Conservation (phyloP, 2,329 filamentous ascomycete genomes). For the Podosphaera aphanis region DNA sequence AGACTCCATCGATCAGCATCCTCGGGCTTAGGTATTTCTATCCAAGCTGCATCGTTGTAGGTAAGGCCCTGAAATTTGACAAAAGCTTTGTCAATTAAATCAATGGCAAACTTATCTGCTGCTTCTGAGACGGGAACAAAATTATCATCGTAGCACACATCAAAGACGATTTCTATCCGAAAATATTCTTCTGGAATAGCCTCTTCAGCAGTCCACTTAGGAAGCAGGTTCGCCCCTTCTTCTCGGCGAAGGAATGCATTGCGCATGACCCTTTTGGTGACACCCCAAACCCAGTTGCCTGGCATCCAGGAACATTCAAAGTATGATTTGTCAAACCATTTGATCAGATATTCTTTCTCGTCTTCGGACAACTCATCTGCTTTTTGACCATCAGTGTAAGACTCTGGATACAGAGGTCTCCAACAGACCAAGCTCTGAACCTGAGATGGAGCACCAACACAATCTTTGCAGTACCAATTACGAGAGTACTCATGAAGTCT, state of each 20-base stretch:
- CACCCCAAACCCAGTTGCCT: slow-evolving; percentile 69
- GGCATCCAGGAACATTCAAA: slow-evolving; percentile 69
- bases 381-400: slow-evolving; percentile 27
- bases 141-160: slow-evolving; percentile 43
- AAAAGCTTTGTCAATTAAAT: slow-evolving; percentile 47
- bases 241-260: slow-evolving; percentile 54
- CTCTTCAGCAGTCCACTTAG: slow-evolving; percentile 48
- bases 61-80: slow-evolving; percentile 85
- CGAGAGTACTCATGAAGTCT: slow-evolving; percentile 48
- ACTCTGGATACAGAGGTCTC: slow-evolving; percentile 42
- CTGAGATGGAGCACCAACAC: slow-evolving; percentile 37
- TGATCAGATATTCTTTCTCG: slow-evolving; percentile 77
- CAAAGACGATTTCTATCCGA: slow-evolving; percentile 69
- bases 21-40: slow-evolving; percentile 45
- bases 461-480: slow-evolving; percentile 66
- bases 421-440: slow-evolving; percentile 68
- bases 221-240: slow-evolving; percentile 30
- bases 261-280: slow-evolving; percentile 38
- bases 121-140: slow-evolving; percentile 32
- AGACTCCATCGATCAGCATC: slow-evolving; percentile 47
- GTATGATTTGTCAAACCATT: slow-evolving; percentile 66
- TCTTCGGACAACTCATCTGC: slow-evolving; percentile 41
- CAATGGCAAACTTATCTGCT: slow-evolving; percentile 46
- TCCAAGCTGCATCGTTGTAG: slow-evolving; percentile 85
- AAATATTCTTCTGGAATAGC: slow-evolving; percentile 76